Conservation (phyloP, 2,329 filamentous ascomycete species). For the Thielaviopsis ethacetica region DNA sequence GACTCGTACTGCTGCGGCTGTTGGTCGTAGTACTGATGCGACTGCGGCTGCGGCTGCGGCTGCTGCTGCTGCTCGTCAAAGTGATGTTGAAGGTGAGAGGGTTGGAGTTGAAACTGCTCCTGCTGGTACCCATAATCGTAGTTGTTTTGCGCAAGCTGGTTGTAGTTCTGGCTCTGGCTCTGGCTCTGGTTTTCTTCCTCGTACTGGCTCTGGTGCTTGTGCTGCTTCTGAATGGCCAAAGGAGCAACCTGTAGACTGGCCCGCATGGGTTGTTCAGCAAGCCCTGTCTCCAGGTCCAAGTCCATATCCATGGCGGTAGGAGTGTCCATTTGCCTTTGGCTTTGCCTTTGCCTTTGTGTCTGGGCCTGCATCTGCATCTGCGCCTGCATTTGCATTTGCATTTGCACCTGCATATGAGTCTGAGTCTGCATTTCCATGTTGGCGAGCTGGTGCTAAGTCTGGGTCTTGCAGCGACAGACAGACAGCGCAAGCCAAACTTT, state of each 20-base stretch:
- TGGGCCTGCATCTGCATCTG: constrained; percentile 3
- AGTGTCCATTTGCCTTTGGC: background rate
- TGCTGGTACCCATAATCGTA: background rate
- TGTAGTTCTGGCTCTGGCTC: background rate
- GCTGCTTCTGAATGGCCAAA: constrained; percentile 33
- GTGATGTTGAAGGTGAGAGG: background rate
- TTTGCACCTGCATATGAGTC: background rate
- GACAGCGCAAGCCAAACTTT: background rate
- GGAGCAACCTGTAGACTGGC: constrained; percentile 47
- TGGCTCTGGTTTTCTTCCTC: background rate
- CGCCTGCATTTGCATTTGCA: background rate
- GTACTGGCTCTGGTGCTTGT: background rate
- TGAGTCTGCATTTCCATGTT: no score
- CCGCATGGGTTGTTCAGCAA: constrained; percentile 25
- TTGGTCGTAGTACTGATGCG: background rate
- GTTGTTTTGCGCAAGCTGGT: background rate
- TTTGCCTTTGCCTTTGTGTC: no score
- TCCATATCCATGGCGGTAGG: background rate
- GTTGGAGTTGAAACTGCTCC: background rate
- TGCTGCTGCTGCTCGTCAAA: background rate
- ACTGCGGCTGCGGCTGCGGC: background rate
- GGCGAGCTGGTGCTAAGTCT: no score
- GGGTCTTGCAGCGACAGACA: background rate
- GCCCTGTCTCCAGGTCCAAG: background rate
- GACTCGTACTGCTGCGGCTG: background rate